Conservation (phyloP, 1,284 basidiomycete genomes). For the Leccinum subrobustum region DNA sequence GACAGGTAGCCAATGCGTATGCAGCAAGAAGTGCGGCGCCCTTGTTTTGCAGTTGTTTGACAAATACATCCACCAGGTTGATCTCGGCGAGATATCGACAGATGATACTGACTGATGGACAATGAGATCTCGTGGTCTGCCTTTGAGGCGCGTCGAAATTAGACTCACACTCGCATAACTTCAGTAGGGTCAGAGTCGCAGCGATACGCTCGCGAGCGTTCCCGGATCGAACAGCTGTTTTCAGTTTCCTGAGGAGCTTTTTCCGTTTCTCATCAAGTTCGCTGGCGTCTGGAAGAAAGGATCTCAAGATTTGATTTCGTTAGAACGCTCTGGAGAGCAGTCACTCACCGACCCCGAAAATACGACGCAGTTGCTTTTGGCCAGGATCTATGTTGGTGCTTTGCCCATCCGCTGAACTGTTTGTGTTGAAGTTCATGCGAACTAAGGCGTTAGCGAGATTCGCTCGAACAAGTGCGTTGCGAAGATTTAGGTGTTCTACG, state of each 20-base stretch:
- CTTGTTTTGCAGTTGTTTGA: neutral
- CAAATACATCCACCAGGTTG: neutral
- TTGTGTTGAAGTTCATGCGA: conserved; percentile 1
- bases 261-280: neutral
- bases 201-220: conserved; percentile 17
- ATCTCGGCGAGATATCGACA: neutral
- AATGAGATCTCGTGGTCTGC: neutral
- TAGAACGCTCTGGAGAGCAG: neutral
- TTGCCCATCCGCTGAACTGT: neutral
- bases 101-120: neutral
- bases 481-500: neutral
- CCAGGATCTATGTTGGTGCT: neutral
- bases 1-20: conserved; percentile 8
- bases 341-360: neutral
- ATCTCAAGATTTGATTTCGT: neutral
- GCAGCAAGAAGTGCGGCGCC: conserved; percentile 6
- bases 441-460: conserved; percentile 4
- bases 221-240: neutral
- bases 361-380: neutral
- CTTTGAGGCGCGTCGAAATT: neutral
- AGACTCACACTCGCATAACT: conserved; percentile 10
- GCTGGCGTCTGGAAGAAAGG: conserved; percentile 1
- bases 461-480: neutral
- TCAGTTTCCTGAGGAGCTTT: conserved; percentile 15
- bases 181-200: conserved; percentile 9